These are phyloP conservation scores for Globisporangium middletonii DNA, from an alignment of 352 stramenopile genomes.

Conservation along the genomic window DNA sequence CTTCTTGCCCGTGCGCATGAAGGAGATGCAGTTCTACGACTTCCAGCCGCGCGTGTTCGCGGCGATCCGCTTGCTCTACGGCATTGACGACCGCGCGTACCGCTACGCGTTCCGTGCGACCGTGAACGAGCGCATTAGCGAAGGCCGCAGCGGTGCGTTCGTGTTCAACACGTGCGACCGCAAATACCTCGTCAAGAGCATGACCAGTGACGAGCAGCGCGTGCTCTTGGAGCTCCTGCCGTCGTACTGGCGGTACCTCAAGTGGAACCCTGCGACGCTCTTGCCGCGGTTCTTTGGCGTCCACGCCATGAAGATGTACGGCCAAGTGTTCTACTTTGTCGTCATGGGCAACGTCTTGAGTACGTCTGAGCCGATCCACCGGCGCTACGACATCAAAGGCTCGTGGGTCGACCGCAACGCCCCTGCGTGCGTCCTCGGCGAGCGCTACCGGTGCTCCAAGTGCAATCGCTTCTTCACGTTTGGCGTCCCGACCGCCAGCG, in stretches of 20 bases:
- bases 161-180: slow-evolving; percentile 88
- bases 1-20: slow-evolving; percentile 65
- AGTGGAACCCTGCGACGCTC: slow-evolving; percentile 83
- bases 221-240: slow-evolving; percentile 77
- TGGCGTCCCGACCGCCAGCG: slow-evolving; percentile 20
- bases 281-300: slow-evolving; percentile 88
- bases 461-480: slow-evolving; percentile 85
- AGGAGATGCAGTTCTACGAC: slow-evolving; percentile 86
- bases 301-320: slow-evolving; percentile 91
- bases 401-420: slow-evolving; percentile 87
- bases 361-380: slow-evolving; percentile 79
- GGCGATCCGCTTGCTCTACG: slow-evolving; percentile 58
- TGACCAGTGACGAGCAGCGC: slow-evolving; percentile 70
- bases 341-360: slow-evolving; percentile 91
- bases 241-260: slow-evolving; percentile 80
- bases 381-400: slow-evolving; percentile 89
- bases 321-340: slow-evolving; percentile 88
- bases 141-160: slow-evolving; percentile 85
- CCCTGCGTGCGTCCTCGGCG: slow-evolving; percentile 61
- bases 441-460: slow-evolving; percentile 79
- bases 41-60: slow-evolving; percentile 81
- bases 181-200: slow-evolving; percentile 90
- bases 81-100: slow-evolving; percentile 75
- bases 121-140: slow-evolving; percentile 86
- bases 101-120: slow-evolving; percentile 73